Percentiles rank a stretch among this genome's conserved stretches.
Conservation (phyloP, 768 basidiomycete genomes). For the Stropharia rugosoannulata region DNA sequence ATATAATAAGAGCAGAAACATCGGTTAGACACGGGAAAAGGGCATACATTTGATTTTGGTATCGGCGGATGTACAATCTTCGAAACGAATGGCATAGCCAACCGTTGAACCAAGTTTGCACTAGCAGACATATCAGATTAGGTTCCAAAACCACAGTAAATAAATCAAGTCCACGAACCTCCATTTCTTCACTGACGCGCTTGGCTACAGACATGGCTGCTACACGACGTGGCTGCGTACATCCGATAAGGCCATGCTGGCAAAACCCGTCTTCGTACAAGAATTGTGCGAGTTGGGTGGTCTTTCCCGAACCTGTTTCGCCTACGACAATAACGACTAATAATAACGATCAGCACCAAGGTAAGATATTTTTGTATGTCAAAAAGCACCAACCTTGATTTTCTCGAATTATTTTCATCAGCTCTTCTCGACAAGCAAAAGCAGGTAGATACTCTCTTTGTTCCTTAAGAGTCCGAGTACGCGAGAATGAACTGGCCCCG, state of each 20-base stretch:
- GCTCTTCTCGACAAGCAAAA: constrained; percentile 93
- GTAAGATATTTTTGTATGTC: not conserved
- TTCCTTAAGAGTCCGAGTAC: constrained; percentile 82
- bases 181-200: constrained; percentile 99
- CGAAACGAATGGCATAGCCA: constrained; percentile 98
- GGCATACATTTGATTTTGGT: constrained; percentile 94
- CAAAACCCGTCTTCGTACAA: constrained; percentile 98
- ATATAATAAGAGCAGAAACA: constrained; percentile 4
- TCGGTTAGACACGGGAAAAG: not conserved
- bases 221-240: constrained; percentile 97
- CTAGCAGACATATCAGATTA: constrained; percentile 30
- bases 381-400: constrained; percentile 75
- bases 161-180: constrained; percentile 48
- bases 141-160: not conserved
- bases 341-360: constrained; percentile 1
- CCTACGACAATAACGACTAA: constrained; percentile 93
- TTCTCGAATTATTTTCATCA: constrained; percentile 85
- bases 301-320: constrained; percentile 99
- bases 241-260: constrained; percentile 85
- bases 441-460: constrained; percentile 97
- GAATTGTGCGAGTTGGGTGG: constrained; percentile 94
- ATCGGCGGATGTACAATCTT: constrained; percentile 92
- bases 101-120: constrained; percentile 89
- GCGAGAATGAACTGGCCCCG: constrained; percentile 81
- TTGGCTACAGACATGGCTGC: constrained; percentile 99